Percentiles rank a stretch among this genome's conserved stretches.
These are phyloP conservation scores for Bruguiera sexangula DNA, from an alignment of 345 rosid genomes.

Conservation along the genomic window DNA sequence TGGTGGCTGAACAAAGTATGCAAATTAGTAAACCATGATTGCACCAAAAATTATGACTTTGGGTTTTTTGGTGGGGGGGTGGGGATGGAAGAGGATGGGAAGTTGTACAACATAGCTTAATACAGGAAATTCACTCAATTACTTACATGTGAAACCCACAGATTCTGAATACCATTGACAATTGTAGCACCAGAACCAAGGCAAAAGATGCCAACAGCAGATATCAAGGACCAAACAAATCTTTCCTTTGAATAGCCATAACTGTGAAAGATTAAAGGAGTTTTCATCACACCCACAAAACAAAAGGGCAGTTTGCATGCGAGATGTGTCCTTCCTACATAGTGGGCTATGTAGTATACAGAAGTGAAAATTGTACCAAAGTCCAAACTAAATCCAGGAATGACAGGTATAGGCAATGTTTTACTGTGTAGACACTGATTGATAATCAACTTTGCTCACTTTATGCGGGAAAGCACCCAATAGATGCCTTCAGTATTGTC, in stretches of 20 bases:
- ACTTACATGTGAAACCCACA: conserved; percentile 73
- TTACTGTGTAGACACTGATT: background rate
- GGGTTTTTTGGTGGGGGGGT: background rate
- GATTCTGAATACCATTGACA: conserved; percentile 85
- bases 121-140: background rate
- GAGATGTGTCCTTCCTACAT: too few species aligned
- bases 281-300: background rate
- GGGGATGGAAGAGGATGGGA: background rate
- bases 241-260: conserved; percentile 98
- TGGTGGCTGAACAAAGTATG: conserved; percentile 60
- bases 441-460: background rate
- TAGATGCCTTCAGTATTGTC: background rate
- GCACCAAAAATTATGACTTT: conserved; percentile 2
- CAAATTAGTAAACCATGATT: conserved; percentile 18
- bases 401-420: too few species aligned
- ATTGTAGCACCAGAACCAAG: conserved; percentile 99
- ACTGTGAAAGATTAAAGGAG: conserved; percentile 38
- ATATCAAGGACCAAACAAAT: conserved; percentile 99
- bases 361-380: too few species aligned
- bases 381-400: too few species aligned
- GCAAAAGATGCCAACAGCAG: conserved; percentile 98
- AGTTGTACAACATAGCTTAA: background rate
- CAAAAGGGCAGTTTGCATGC: background rate
- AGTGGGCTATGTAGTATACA: too few species aligned
- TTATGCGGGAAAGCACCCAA: conserved; percentile 3